Percentiles rank a stretch among this genome's conserved stretches.
These are phyloP conservation scores for Cyberlindnera meyerae DNA, from an alignment of 805 yeast genomes.

Conservation along the genomic window DNA sequence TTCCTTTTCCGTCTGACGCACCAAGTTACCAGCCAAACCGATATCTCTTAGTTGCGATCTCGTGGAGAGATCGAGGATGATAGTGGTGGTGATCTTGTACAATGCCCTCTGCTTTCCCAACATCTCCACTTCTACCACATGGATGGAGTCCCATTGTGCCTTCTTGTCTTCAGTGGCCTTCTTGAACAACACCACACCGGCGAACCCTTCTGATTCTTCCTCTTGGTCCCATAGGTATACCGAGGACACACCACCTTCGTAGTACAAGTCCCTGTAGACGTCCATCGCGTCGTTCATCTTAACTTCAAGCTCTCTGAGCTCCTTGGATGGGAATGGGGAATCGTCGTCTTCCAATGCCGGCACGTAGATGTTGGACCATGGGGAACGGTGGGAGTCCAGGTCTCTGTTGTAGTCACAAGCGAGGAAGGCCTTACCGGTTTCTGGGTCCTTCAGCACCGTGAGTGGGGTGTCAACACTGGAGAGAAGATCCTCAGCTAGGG, in stretches of 20 bases:
- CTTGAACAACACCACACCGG: slow-evolving; percentile 86
- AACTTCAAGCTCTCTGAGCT: slow-evolving; percentile 68
- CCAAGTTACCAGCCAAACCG: slow-evolving; percentile 73
- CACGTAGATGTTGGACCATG: slow-evolving; percentile 77
- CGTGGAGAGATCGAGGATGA: slow-evolving; percentile 62
- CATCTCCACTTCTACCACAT: slow-evolving; percentile 62
- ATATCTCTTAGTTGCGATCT: slow-evolving; percentile 31
- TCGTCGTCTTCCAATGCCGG: slow-evolving; percentile 55
- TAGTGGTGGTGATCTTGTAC: slow-evolving; percentile 82
- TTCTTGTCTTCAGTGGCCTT: slow-evolving; percentile 47
- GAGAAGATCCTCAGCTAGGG: slow-evolving; percentile 79
- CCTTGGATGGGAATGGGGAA: slow-evolving; percentile 67
- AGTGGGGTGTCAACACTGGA: slow-evolving; percentile 87
- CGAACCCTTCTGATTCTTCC: slow-evolving; percentile 63
- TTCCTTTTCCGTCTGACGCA: slow-evolving; percentile 64
- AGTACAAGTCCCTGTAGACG: slow-evolving; percentile 86
- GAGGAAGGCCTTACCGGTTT: slow-evolving; percentile 58
- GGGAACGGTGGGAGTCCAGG: slow-evolving; percentile 87
- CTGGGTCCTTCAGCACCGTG: slow-evolving; percentile 30
- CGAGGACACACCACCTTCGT: slow-evolving; percentile 89
- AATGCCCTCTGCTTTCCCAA: slow-evolving; percentile 1
- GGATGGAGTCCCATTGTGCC: slow-evolving; percentile 81
- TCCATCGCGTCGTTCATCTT: slow-evolving; percentile 89
- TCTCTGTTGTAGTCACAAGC: slow-evolving; percentile 95
- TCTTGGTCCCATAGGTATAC: slow-evolving; percentile 85